phyloP scores from a whole-genome alignment of 768 basidiomycete genomes.

The Rhizopogon vesiculosus region DNA sequence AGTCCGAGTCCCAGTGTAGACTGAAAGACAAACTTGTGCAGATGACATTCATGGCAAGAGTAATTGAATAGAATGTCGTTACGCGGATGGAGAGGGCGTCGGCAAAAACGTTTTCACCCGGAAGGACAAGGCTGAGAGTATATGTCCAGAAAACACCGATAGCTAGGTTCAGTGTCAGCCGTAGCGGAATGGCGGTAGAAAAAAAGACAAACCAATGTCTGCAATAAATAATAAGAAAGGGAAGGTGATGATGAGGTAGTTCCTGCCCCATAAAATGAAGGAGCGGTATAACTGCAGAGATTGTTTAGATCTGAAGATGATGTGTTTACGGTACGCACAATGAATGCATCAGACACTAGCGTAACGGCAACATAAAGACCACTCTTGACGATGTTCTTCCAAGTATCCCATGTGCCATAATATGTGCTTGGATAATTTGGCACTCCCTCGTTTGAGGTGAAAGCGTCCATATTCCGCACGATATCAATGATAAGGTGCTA shows the following conservation, averaged over 20 bases:
- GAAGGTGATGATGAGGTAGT: conserved; percentile 6
- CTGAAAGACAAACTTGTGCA: conserved; percentile 19
- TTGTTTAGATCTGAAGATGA: background rate
- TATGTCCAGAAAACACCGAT: conserved; percentile 17
- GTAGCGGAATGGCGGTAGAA: background rate
- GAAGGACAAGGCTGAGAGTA: conserved; percentile 11
- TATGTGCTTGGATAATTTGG: conserved; percentile 14
- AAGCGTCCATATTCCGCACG: conserved; percentile 18
- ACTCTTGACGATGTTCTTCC: conserved; percentile 20
- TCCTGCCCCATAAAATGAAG: conserved; percentile 22
- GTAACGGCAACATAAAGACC: conserved; percentile 17
- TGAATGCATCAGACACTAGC: conserved; percentile 22
- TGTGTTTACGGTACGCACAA: conserved; percentile 11
- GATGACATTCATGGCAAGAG: conserved; percentile 18
- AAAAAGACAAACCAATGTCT: conserved; percentile 18
- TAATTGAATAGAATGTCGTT: conserved; percentile 20
- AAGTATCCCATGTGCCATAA: conserved; percentile 13
- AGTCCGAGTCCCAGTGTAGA: no score
- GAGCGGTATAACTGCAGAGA: conserved; percentile 18
- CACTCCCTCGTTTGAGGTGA: conserved; percentile 10
- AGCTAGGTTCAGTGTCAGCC: background rate
- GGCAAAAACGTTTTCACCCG: conserved; percentile 16
- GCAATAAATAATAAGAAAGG: conserved; percentile 21
- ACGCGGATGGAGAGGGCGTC: conserved; percentile 13
- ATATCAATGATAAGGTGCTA: conserved; percentile 22